A percentile compares a stretch with the other conserved stretches of the same genome.
These are phyloP conservation scores for Lumnitzera littorea DNA, from an alignment of 345 rosid genomes.

Conservation along the genomic window DNA sequence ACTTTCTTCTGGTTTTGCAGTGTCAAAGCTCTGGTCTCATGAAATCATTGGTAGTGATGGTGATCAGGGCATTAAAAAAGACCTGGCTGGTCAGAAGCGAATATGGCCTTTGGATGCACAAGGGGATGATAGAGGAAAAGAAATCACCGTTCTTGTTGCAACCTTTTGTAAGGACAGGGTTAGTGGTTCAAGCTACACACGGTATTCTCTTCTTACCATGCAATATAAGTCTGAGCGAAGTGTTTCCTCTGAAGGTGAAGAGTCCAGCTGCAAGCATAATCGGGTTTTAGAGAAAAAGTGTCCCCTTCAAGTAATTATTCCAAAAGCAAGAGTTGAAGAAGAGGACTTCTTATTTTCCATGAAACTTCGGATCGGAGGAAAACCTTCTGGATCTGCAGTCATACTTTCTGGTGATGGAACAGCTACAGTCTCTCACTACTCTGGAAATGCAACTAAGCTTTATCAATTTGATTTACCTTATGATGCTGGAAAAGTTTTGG, in stretches of 20 bases:
- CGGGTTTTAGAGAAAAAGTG: slow-evolving; percentile 75
- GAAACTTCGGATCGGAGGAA: slow-evolving; percentile 83
- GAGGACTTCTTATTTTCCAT: slow-evolving; percentile 83
- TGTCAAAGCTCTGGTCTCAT: slow-evolving; percentile 65
- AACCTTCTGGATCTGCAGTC: slow-evolving; percentile 75
- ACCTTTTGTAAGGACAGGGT: slow-evolving; percentile 85
- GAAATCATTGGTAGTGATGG: slow-evolving; percentile 76
- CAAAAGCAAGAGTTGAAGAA: slow-evolving; percentile 94
- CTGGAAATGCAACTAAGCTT: slow-evolving; percentile 59
- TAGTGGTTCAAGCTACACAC: slow-evolving; percentile 88
- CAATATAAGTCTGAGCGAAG: slow-evolving; percentile 57
- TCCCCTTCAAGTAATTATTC: slow-evolving; percentile 89
- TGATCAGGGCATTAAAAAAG: slow-evolving; percentile 78
- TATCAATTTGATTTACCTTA: slow-evolving; percentile 90
- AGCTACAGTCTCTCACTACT: slow-evolving; percentile 77
- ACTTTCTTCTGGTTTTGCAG: slow-evolving; percentile 33
- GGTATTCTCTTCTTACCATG: slow-evolving; percentile 84
- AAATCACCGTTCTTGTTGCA: slow-evolving; percentile 77
- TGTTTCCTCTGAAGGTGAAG: slow-evolving; percentile 18
- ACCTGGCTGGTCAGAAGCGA: slow-evolving; percentile 85
- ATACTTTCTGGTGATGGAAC: slow-evolving; percentile 95
- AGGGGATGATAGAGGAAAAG: slow-evolving; percentile 73
- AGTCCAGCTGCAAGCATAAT: slow-evolving; percentile 20
- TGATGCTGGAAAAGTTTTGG: slow-evolving; percentile 95
- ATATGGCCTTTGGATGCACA: slow-evolving; percentile 91